Conservation (phyloP, 2,329 filamentous ascomycete species). For the Paracamarosporium sp. region DNA sequence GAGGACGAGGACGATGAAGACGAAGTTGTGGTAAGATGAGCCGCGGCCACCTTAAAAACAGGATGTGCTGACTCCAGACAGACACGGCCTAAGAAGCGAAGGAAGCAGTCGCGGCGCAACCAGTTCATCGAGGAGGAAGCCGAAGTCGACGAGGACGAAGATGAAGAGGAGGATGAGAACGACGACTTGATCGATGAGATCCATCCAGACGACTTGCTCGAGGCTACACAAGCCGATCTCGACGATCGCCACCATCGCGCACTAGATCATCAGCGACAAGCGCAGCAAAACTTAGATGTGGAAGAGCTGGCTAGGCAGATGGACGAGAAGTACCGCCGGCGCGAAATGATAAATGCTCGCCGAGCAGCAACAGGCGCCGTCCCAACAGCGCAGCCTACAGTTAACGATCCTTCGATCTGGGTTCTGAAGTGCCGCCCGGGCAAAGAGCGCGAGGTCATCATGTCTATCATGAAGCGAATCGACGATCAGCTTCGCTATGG, state of each 20-base stretch:
- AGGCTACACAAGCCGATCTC: constrained; percentile 76
- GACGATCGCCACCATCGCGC: constrained; percentile 94
- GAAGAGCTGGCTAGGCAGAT: constrained; percentile 86
- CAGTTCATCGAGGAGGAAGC: constrained; percentile 10
- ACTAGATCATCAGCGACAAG: constrained; percentile 88
- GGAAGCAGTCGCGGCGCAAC: constrained; percentile 1
- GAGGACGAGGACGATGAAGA: constrained; percentile 5
- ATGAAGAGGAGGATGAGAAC: constrained; percentile 79
- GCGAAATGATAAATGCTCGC: constrained; percentile 49
- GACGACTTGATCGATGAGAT: constrained; percentile 88
- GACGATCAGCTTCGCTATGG: constrained; percentile 80
- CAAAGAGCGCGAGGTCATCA: constrained; percentile 91
- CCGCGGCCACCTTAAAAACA: neutral
- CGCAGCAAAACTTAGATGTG: constrained; percentile 86
- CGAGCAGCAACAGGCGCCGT: constrained; percentile 38
- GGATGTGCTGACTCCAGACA: constrained; percentile 1
- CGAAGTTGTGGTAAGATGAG: constrained; percentile 6
- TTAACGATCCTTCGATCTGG: constrained; percentile 96
- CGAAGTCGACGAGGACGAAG: constrained; percentile 79
- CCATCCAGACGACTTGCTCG: constrained; percentile 87
- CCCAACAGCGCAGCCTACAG: constrained; percentile 80
- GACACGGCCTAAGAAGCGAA: constrained; percentile 1
- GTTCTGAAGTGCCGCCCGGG: constrained; percentile 91
- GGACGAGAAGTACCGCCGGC: constrained; percentile 85
- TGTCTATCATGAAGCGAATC: constrained; percentile 85